Evolutionary conservation across 2,329 filamentous ascomycete species (phyloP).

Genomic region (Bimuria novae-zelandiae): DNA sequence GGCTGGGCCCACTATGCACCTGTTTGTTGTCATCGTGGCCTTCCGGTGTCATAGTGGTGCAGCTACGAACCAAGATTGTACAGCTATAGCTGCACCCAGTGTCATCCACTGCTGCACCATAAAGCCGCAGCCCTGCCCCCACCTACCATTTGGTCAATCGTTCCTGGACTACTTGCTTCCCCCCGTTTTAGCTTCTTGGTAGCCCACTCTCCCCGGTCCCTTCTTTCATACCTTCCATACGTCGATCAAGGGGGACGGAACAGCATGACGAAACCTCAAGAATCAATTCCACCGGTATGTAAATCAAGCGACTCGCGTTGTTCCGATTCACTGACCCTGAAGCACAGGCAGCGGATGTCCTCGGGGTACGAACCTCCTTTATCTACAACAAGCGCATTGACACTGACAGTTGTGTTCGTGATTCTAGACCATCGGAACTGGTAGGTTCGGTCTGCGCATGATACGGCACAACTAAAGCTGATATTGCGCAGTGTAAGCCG

Average conservation of each 20-base stretch:
- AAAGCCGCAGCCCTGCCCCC: constrained; percentile 16
- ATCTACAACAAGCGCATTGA: constrained; percentile 2
- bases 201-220: neutral
- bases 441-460: constrained; percentile 21
- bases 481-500: constrained; percentile 27
- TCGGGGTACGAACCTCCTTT: constrained; percentile 38
- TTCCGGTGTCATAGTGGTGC: constrained; percentile 12
- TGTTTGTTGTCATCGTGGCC: constrained; percentile 13
- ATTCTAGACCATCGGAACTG: constrained; percentile 45
- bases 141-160: constrained; percentile 4
- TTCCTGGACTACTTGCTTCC: constrained; percentile 12
- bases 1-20: constrained; percentile 10
- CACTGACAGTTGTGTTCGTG: constrained; percentile 17
- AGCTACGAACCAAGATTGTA: constrained; percentile 6
- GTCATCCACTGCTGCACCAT: constrained; percentile 8
- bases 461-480: constrained; percentile 20
- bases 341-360: constrained; percentile 44
- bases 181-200: constrained; percentile 10
- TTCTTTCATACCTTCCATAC: constrained; percentile 2
- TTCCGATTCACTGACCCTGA: constrained; percentile 24
- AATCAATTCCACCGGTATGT: constrained; percentile 41
- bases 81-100: constrained; percentile 7
- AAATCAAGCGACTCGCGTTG: neutral
- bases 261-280: constrained; percentile 38
- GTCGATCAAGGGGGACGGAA: neutral